Evolutionary conservation across 169 alveolate genomes (phyloP).

Genomic region (Plasmodium chabaudi): DNA sequence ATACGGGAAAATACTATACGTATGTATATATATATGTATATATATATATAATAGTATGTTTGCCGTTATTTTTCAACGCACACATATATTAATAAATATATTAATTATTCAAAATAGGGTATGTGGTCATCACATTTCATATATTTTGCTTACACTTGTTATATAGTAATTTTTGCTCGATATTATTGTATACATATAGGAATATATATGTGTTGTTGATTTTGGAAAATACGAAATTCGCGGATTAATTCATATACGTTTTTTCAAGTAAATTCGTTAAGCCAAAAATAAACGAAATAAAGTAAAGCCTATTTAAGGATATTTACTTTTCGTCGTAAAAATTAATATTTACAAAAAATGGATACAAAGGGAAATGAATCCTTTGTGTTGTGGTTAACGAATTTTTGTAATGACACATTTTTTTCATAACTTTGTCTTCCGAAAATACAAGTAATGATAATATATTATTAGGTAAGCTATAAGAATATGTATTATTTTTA

Average conservation of each 20-base stretch:
- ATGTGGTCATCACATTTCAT: background rate
- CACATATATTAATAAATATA: background rate
- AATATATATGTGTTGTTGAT: too few species aligned
- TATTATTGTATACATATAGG: too few species aligned
- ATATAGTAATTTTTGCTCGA: too few species aligned
- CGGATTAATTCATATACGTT: background rate
- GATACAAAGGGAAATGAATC: conserved; percentile 60
- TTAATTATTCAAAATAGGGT: background rate
- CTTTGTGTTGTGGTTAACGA: conserved; percentile 25
- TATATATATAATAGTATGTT: background rate
- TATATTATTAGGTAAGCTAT: conserved; percentile 32
- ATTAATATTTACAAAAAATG: conserved; percentile 58
- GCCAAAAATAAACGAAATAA: background rate
- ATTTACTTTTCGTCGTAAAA: conserved; percentile 29
- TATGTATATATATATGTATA: too few species aligned
- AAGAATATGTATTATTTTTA: conserved; percentile 57
- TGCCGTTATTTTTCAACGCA: background rate
- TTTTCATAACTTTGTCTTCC: conserved; percentile 49
- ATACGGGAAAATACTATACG: background rate
- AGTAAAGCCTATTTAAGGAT: background rate
- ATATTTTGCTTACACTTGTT: too few species aligned
- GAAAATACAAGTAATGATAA: conserved; percentile 61
- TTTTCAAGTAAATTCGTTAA: background rate
- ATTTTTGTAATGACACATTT: conserved; percentile 10
- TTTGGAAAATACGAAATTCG: too few species aligned